Percentiles rank a stretch among this genome's conserved stretches.
Conservation (phyloP, 228 moss, liverwort and hornwort genomes). For the Sphagnum magellanicum region DNA sequence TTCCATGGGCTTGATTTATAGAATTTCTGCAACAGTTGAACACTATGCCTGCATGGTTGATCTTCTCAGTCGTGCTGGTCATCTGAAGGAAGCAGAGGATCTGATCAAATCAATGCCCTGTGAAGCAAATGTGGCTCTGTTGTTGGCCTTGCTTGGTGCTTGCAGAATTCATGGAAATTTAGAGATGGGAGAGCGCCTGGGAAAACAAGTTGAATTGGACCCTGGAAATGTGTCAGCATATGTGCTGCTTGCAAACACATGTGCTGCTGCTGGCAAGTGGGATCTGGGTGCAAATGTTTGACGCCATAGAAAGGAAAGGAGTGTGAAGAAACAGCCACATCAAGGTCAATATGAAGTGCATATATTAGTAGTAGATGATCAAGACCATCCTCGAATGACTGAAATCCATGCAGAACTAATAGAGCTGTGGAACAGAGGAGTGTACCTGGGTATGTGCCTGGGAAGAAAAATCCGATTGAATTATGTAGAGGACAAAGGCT, state of each 20-base stretch:
- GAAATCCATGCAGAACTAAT: no score
- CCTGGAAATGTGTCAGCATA: constrained; percentile 2
- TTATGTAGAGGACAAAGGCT: no score
- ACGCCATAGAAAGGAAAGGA: no score
- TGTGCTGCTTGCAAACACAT: constrained; percentile 5
- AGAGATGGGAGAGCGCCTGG: neutral
- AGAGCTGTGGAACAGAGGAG: no score
- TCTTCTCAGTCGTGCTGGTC: constrained; percentile 4
- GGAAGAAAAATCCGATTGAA: no score
- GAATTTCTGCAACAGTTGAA: constrained; percentile 4
- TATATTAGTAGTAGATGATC: no score
- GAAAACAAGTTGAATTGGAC: constrained; percentile 3
- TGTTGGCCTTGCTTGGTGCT: constrained; percentile 9
- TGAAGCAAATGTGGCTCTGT: neutral
- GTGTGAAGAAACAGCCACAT: no score
- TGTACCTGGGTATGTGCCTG: no score
- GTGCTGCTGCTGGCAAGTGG: constrained; percentile 1
- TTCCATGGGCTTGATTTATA: neutral
- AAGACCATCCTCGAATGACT: no score
- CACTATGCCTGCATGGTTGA: constrained; percentile 11
- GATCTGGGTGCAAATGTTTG: no score
- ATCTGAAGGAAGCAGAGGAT: neutral
- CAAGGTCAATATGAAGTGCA: no score
- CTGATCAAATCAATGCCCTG: constrained; percentile 6
- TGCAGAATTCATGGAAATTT: constrained; percentile 6